phyloP scores from a whole-genome alignment of 2,329 filamentous ascomycete genomes.

The Xylariaceae sp. region DNA sequence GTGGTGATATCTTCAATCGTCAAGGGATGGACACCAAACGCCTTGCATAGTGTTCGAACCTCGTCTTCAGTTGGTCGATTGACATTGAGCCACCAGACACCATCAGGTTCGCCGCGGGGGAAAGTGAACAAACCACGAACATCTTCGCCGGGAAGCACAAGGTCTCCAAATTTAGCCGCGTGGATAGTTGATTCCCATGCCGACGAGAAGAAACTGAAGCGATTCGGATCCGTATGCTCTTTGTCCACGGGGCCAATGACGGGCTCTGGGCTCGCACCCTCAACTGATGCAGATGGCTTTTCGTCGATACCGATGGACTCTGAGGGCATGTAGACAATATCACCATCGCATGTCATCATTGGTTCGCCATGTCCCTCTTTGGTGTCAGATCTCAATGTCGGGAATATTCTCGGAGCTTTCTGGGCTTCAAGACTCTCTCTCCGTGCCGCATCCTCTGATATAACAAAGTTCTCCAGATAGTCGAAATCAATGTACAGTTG shows the following conservation, averaged over 20 bases:
- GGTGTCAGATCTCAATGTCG: slow-evolving; percentile 52
- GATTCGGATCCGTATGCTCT: slow-evolving; percentile 59
- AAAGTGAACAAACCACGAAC: slow-evolving; percentile 80
- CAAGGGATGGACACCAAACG: slow-evolving; percentile 91
- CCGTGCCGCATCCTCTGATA: slow-evolving; percentile 50
- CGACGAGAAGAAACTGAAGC: slow-evolving; percentile 96
- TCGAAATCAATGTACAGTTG: slow-evolving; percentile 88
- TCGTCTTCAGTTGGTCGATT: slow-evolving; percentile 87
- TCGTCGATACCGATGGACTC: slow-evolving; percentile 45
- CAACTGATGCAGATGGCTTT: slow-evolving; percentile 38
- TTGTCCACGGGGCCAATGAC: slow-evolving; percentile 32
- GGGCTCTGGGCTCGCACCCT: slow-evolving; percentile 24
- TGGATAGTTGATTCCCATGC: slow-evolving; percentile 92
- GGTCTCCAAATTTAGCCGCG: slow-evolving; percentile 79
- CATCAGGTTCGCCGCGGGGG: slow-evolving; percentile 60
- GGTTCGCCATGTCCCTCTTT: slow-evolving; percentile 28
- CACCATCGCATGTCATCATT: slow-evolving; percentile 51
- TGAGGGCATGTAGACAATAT: slow-evolving; percentile 52
- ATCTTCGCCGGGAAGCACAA: slow-evolving; percentile 83
- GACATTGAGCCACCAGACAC: slow-evolving; percentile 99
- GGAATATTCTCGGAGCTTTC: slow-evolving; percentile 51
- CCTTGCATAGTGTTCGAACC: slow-evolving; percentile 80
- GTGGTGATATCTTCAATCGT: slow-evolving; percentile 95
- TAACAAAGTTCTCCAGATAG: slow-evolving; percentile 86
- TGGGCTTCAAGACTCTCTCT: slow-evolving; percentile 48